A percentile compares a stretch with the other conserved stretches of the same genome.
phyloP scores from a whole-genome alignment of 495 filamentous ascomycete genomes.

The Trichocladium antarcticum region DNA sequence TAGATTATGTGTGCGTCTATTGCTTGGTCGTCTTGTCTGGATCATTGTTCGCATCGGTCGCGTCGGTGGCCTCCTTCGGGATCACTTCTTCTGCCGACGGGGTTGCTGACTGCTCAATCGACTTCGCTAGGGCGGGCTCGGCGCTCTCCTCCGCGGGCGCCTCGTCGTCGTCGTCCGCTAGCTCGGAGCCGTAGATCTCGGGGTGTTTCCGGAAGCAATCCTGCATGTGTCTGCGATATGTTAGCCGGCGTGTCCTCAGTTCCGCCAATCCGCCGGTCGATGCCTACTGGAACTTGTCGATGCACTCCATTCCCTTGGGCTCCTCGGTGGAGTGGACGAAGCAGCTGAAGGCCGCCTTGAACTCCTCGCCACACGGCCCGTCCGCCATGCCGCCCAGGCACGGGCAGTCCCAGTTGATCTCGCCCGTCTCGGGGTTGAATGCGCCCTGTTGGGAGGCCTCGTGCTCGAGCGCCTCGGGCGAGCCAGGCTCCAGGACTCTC shows the following conservation, averaged over 20 bases:
- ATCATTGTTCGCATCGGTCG: conserved; percentile 21
- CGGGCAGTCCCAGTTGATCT: conserved; percentile 99
- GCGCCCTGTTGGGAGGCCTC: conserved; percentile 79
- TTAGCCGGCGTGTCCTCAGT: conserved; percentile 17
- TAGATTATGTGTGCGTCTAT: too few species aligned
- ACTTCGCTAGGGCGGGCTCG: conserved; percentile 6
- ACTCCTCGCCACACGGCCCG: conserved; percentile 91
- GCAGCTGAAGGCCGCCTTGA: conserved; percentile 91
- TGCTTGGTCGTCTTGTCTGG: conserved; percentile 10
- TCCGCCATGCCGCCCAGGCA: conserved; percentile 96
- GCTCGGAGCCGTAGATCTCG: conserved; percentile 82
- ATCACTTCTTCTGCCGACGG: conserved; percentile 4
- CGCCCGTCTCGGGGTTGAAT: conserved; percentile 95
- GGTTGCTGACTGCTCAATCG: neutral
- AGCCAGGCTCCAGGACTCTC: conserved; percentile 16
- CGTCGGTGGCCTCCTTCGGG: conserved; percentile 18
- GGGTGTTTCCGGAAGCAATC: conserved; percentile 88
- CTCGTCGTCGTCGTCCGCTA: conserved; percentile 70
- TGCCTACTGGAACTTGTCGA: conserved; percentile 90
- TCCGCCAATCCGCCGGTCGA: too few species aligned
- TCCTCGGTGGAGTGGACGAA: conserved; percentile 91
- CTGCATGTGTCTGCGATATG: conserved; percentile 67
- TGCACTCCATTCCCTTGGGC: conserved; percentile 97
- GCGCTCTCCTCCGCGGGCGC: conserved; percentile 6
- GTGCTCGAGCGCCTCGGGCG: conserved; percentile 55